These are phyloP conservation scores for Diaporthe citrichinensis DNA, from an alignment of 2,329 filamentous ascomycete species.

Conservation along the genomic window DNA sequence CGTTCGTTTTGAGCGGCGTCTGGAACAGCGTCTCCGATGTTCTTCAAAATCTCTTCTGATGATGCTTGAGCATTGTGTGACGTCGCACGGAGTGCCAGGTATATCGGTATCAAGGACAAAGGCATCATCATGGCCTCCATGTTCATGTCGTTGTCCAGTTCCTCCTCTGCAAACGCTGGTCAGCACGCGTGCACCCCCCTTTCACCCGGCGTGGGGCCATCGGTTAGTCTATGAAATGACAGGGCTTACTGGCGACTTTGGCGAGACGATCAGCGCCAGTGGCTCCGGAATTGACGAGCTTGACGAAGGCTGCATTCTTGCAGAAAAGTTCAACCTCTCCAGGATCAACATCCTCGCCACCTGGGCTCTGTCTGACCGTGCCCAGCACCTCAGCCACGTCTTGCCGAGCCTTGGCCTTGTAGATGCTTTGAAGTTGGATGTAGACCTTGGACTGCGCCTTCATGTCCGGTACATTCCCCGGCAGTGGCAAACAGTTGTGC, in stretches of 20 bases:
- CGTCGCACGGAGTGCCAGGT: constrained; percentile 74
- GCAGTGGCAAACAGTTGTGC: constrained; percentile 82
- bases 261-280: constrained; percentile 62
- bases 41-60: constrained; percentile 67
- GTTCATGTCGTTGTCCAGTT: constrained; percentile 68
- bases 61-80: constrained; percentile 60
- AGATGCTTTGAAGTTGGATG: constrained; percentile 90
- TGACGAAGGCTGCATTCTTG: constrained; percentile 94
- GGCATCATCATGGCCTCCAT: constrained; percentile 64
- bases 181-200: constrained; percentile 43
- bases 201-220: background rate
- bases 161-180: constrained; percentile 59
- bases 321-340: constrained; percentile 92
- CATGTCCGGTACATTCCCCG: constrained; percentile 95
- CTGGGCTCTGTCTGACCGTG: constrained; percentile 68
- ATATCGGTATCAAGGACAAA: constrained; percentile 76
- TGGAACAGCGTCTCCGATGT: constrained; percentile 59
- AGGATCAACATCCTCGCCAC: constrained; percentile 70
- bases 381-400: constrained; percentile 83
- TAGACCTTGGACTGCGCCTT: constrained; percentile 94
- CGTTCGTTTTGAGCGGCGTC: constrained; percentile 64
- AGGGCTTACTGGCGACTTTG: constrained; percentile 67
- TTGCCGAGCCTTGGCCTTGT: constrained; percentile 87
- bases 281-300: constrained; percentile 77
- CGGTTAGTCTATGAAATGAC: constrained; percentile 11